Base-by-base conservation (phyloP, 345 rosid genomes). In the Excoecaria agallocha region DNA sequence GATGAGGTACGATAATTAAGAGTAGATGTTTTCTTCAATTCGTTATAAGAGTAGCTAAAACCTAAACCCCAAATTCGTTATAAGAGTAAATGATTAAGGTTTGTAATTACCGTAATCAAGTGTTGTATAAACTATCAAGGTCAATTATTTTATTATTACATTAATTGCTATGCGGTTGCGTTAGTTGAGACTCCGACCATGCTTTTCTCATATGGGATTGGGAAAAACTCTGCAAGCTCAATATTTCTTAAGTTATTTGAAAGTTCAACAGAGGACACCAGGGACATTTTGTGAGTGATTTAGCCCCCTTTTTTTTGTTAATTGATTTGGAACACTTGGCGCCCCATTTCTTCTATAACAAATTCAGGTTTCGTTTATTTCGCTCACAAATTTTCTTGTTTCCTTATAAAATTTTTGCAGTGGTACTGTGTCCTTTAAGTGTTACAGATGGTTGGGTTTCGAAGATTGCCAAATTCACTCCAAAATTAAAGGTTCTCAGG, bases 371-470 rank as follows among this genome's bases (percentile, higher is more conserved):
- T 6, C 6, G 43, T 41, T 41, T 41, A 41, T 41, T 41, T 6
- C 43, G 3, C 43, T 41, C 3, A 3, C 50, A 48, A 10, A 30
- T 75, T 4, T 46, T 67, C 13, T 25, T 54, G 46, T 20, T 78
- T 30, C 16, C 41, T 78, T 62, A 13, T 66, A 13, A 22, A 65
- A 24, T 65, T 49, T 69, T 68, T 80, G 82, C 83, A 93, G 95
- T 93, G 88, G 89, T 91, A 45, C 68, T 93, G 60, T 93, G 97
- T 79, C 97, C 97, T 61, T 83, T 93, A 41, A 93, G 98, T 19
- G 97, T 93, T 73, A 90, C 87, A 12, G 97, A 89, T 83, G 91
- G 97, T 61, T 93, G 98, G 98, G 77, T 89, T 55, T 85, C 90
- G 25, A 91, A 93, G 85, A 87, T 89, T 49, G 78, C 56, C 74